Evolutionary conservation across 805 yeast genomes (phyloP), one percentile per base, ranked within the genome.

Genomic region (Zygosaccharomyces pseudorouxii): DNA sequence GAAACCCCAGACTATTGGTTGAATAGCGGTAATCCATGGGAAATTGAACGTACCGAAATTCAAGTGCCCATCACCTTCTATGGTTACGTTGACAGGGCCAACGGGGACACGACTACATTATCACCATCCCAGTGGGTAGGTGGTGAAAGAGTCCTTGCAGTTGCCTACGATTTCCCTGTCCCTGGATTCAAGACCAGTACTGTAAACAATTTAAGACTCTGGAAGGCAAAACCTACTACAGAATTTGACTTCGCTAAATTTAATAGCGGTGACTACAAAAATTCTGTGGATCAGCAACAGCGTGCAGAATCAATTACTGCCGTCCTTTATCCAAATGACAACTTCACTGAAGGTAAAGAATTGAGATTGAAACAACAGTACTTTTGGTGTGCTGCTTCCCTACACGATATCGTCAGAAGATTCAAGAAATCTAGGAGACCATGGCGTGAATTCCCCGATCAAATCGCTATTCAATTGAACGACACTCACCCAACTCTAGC

Each of bases 1-100:
- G 97, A 89, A 70, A 77, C 88, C 29, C 97, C 97, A 10, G 97
- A 89, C 66, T 87, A 89, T 67, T 89, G 97, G 97, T 76, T 89
- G 56, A 84, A 84, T 58, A 84, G 78, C 65, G 80, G 89, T 55
- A 87, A 89, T 62, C 96, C 97, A 16, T 89, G 97, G 97, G 97
- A 89, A 68, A 83, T 90, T 55, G 85, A 86, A 56, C 78, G 97
- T 61, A 71, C 76, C 51, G 97, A 89, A 68, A 86, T 89, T 56
- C 89, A 85, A 63, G 82, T 88, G 51, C 96, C 96, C 11, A 84
- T 89, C 54, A 90, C 87, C 71, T 89, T 90, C 65, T 88, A 89
- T 67, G 97, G 97, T 48, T 76, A 79, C 52, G 89, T 84, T 29
- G 77, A 80, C 41, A 81, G 84, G 51, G 71, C 67, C 45, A 59